A percentile compares a stretch with the other conserved stretches of the same genome.
Conservation (phyloP, 1,139 yeast genomes). For the Geotrichum klebahnii region DNA sequence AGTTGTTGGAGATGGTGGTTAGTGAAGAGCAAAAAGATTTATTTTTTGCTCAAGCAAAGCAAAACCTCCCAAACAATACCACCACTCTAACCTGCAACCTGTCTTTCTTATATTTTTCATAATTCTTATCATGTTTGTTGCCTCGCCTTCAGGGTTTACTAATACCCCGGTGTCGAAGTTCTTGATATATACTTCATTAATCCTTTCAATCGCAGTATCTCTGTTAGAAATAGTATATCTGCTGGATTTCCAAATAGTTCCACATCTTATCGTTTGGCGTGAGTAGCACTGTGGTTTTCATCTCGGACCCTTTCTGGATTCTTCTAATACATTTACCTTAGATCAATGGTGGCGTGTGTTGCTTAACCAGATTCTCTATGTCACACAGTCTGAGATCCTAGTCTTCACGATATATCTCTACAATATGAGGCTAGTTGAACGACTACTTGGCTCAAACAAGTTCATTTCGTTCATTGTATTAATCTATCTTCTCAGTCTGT, state of each 20-base stretch:
- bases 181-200: constrained; percentile 44
- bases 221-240: constrained; percentile 54
- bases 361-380: constrained; percentile 53
- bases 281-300: constrained; percentile 20
- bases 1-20: no score
- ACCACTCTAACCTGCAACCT: no score
- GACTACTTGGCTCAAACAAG: constrained; percentile 60
- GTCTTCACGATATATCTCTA: constrained; percentile 52
- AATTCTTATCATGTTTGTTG: constrained; percentile 39
- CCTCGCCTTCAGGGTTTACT: constrained; percentile 54
- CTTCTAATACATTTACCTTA: constrained; percentile 15
- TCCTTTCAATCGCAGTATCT: constrained; percentile 52
- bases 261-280: constrained; percentile 54
- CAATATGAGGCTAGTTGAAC: constrained; percentile 58
- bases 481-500: constrained; percentile 26
- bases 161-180: constrained; percentile 56
- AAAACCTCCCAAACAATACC: no score
- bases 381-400: constrained; percentile 64
- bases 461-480: constrained; percentile 42
- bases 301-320: background rate
- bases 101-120: no score
- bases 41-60: no score
- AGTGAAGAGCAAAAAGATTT: no score
- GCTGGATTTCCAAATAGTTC: constrained; percentile 53
- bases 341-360: constrained; percentile 64